Percentiles rank a stretch among this genome's conserved stretches.
Evolutionary conservation across 2,329 filamentous ascomycete genomes (phyloP).

Genomic region (Zymoseptoria tritici): DNA sequence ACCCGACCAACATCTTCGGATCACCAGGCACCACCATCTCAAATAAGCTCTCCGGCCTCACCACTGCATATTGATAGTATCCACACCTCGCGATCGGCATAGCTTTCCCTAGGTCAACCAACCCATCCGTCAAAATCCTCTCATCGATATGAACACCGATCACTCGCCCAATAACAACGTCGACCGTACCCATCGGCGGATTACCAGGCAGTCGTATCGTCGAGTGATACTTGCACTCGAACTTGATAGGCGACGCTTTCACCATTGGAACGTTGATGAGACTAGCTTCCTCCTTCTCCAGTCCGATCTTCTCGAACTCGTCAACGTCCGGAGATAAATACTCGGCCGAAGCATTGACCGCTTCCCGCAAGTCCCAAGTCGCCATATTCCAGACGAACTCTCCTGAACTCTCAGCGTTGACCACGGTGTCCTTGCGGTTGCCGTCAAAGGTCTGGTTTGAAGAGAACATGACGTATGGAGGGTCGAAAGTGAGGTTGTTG

Average conservation of each 20-base stretch:
- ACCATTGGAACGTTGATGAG: constrained; percentile 47
- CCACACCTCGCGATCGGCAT: constrained; percentile 54
- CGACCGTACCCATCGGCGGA: constrained; percentile 50
- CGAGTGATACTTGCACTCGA: constrained; percentile 51
- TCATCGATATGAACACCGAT: constrained; percentile 53
- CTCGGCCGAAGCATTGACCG: constrained; percentile 50
- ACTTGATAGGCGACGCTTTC: constrained; percentile 47
- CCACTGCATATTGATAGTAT: constrained; percentile 53
- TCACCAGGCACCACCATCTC: constrained; percentile 45
- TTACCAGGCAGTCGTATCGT: constrained; percentile 50
- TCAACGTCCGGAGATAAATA: constrained; percentile 44
- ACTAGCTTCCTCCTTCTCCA: constrained; percentile 43
- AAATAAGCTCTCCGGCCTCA: constrained; percentile 45
- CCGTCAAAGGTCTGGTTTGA: constrained; percentile 47
- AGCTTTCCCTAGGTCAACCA: constrained; percentile 50
- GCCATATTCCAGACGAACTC: constrained; percentile 55
- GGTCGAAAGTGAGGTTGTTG: constrained; percentile 57
- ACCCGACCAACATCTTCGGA: constrained; percentile 25
- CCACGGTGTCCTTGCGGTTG: constrained; percentile 49
- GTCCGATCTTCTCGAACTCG: constrained; percentile 46
- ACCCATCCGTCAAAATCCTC: constrained; percentile 47
- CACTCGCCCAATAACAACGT: constrained; percentile 52
- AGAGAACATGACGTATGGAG: constrained; percentile 56
- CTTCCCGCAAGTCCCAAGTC: constrained; percentile 49
- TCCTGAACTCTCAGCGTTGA: constrained; percentile 50